A percentile compares a stretch with the other conserved stretches of the same genome.
phyloP scores from a whole-genome alignment of 805 yeast species.

The Candida tallmaniae region DNA sequence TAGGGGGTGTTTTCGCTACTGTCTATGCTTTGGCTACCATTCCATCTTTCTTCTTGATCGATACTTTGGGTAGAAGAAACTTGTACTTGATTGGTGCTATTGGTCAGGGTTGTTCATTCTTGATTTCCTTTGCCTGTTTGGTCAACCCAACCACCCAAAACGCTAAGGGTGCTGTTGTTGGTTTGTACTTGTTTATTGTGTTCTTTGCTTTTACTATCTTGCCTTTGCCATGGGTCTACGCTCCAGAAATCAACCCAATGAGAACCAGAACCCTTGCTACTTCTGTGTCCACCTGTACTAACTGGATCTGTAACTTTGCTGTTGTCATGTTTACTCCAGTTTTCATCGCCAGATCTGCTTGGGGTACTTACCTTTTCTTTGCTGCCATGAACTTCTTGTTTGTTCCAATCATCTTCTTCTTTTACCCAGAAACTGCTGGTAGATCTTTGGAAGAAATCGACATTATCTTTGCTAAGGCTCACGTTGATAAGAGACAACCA shows the following conservation, averaged over 20 bases:
- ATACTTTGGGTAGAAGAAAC: slow-evolving; percentile 43
- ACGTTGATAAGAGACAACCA: slow-evolving; percentile 52
- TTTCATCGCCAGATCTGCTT: slow-evolving; percentile 32
- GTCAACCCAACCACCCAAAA: slow-evolving; percentile 23
- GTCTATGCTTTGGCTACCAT: slow-evolving; percentile 52
- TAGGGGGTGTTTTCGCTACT: slow-evolving; percentile 64
- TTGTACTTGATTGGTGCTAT: slow-evolving; percentile 39
- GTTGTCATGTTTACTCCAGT: slow-evolving; percentile 45
- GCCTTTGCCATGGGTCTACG: slow-evolving; percentile 45
- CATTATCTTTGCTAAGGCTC: slow-evolving; percentile 61
- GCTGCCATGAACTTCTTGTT: slow-evolving; percentile 35
- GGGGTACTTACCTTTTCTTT: slow-evolving; percentile 42
- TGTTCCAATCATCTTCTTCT: slow-evolving; percentile 38
- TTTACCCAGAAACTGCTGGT: slow-evolving; percentile 44
- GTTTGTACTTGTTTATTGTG: slow-evolving; percentile 40
- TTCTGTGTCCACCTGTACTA: slow-evolving; percentile 41
- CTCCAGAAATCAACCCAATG: slow-evolving; percentile 44
- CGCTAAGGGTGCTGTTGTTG: slow-evolving; percentile 43
- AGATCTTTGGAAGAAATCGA: slow-evolving; percentile 44
- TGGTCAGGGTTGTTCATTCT: slow-evolving; percentile 38
- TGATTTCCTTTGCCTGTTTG: slow-evolving; percentile 40
- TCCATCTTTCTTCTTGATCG: slow-evolving; percentile 41
- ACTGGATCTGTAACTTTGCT: slow-evolving; percentile 42
- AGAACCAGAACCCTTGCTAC: slow-evolving; percentile 44
- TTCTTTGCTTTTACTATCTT: slow-evolving; percentile 42